Evolutionary conservation across 345 rosid species (phyloP).

Genomic region (Mangifera indica): DNA sequence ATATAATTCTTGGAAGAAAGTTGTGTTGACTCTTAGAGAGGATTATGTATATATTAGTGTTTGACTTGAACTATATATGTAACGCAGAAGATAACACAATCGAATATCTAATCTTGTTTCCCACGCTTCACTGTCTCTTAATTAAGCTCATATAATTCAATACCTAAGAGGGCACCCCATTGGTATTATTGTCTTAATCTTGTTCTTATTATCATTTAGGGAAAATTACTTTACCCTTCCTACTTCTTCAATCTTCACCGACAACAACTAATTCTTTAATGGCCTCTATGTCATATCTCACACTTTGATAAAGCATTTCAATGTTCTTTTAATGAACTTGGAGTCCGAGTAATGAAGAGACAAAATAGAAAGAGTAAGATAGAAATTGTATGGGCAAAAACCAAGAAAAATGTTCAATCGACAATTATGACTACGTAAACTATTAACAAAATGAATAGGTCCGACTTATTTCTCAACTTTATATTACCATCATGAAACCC

Average conservation of each 20-base stretch:
- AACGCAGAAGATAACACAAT: constrained; percentile 1
- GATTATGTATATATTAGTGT: constrained; percentile 13
- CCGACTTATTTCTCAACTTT: constrained; percentile 19
- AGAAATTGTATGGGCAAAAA: constrained; percentile 16
- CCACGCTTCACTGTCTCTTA: constrained; percentile 20
- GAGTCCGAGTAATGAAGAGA: neutral
- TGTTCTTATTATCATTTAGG: constrained; percentile 24
- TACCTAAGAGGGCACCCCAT: constrained; percentile 1
- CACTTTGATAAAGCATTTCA: neutral
- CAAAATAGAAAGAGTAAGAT: neutral
- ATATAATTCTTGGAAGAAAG: constrained; percentile 28
- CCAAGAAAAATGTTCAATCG: neutral
- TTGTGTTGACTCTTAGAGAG: constrained; percentile 20
- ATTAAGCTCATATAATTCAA: neutral
- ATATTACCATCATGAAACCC: constrained; percentile 12
- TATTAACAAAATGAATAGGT: constrained; percentile 13
- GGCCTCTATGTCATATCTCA: neutral
- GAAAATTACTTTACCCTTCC: constrained; percentile 30
- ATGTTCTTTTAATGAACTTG: neutral
- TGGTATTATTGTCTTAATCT: neutral
- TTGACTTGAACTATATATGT: constrained; percentile 17
- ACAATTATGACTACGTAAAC: constrained; percentile 24
- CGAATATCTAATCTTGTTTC: constrained; percentile 28
- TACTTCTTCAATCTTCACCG: constrained; percentile 5
- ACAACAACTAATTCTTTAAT: neutral